phyloP scores from a whole-genome alignment of 805 yeast genomes.

The Kodamaea fukazawae region DNA sequence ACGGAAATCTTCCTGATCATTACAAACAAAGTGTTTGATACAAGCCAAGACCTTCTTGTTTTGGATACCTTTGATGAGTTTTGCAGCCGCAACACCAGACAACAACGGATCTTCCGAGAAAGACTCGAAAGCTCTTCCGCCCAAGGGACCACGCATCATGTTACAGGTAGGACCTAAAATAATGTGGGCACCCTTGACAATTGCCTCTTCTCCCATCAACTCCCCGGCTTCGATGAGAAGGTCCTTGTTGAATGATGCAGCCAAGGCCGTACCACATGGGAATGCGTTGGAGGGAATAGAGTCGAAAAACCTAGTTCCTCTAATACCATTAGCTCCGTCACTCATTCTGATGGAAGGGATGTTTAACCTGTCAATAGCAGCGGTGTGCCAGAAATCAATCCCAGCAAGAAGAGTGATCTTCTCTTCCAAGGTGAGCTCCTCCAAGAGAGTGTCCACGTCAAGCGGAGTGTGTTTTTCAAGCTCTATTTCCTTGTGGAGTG shows the following conservation, averaged over 20 bases:
- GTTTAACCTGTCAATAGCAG: slow-evolving; percentile 13
- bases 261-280: slow-evolving; percentile 61
- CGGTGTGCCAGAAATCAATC: slow-evolving; percentile 15
- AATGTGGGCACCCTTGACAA: slow-evolving; percentile 50
- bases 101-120: slow-evolving; percentile 60
- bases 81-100: slow-evolving; percentile 45
- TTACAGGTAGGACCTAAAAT: slow-evolving; percentile 49
- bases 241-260: slow-evolving; percentile 53
- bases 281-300: slow-evolving; percentile 55
- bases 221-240: slow-evolving; percentile 47
- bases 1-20: slow-evolving; percentile 60
- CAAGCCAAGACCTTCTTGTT: slow-evolving; percentile 49
- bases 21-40: slow-evolving; percentile 61
- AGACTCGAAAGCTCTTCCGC: slow-evolving; percentile 62
- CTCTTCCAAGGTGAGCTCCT: slow-evolving; percentile 32
- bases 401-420: slow-evolving; percentile 38
- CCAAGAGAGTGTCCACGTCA: slow-evolving; percentile 29
- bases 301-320: slow-evolving; percentile 57
- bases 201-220: slow-evolving; percentile 54
- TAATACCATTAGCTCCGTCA: slow-evolving; percentile 65
- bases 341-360: slow-evolving; percentile 17
- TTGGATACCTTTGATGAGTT: slow-evolving; percentile 54
- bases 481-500: background rate
- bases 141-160: slow-evolving; percentile 55
- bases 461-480: slow-evolving; percentile 12